Percentiles rank a stretch among this genome's conserved stretches.
Evolutionary conservation across 768 basidiomycete genomes (phyloP).

Genomic region (Termitomyces eurrhizus): DNA sequence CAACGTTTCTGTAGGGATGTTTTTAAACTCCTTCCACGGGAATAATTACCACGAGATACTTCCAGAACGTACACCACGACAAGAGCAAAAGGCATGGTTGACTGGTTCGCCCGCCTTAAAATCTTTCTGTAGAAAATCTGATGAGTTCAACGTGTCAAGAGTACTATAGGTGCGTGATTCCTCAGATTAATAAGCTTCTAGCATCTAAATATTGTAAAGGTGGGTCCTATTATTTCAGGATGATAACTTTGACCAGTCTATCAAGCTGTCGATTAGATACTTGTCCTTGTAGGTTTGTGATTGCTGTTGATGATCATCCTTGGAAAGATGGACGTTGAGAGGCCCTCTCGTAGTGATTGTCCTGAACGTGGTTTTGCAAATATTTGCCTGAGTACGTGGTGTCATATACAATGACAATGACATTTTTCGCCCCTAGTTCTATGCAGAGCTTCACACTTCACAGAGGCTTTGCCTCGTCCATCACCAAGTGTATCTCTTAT

Average conservation of each 20-base stretch:
- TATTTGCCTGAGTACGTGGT: conserved; percentile 5
- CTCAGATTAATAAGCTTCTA: background rate
- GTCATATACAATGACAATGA: background rate
- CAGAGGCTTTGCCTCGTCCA: background rate
- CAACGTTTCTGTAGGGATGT: background rate
- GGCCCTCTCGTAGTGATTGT: conserved; percentile 9
- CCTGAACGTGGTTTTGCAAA: conserved; percentile 8
- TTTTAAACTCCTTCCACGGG: background rate
- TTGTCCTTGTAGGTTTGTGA: conserved; percentile 11
- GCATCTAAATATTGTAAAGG: conserved; percentile 1
- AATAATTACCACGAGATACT: conserved; percentile 17
- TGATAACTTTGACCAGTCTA: background rate
- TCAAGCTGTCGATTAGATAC: conserved; percentile 7
- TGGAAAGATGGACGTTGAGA: background rate
- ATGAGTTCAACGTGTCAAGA: conserved; percentile 10
- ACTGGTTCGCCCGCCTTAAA: background rate
- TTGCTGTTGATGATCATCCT: background rate
- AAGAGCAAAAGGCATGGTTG: background rate
- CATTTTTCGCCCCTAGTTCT: background rate
- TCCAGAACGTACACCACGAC: conserved; percentile 28
- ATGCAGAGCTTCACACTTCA: background rate
- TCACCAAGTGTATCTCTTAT: background rate
- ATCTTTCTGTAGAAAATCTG: background rate
- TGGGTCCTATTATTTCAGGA: background rate
- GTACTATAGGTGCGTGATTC: conserved; percentile 7